Conservation (phyloP, 352 stramenopile genomes). For the Hyaloperonospora brassicae region DNA sequence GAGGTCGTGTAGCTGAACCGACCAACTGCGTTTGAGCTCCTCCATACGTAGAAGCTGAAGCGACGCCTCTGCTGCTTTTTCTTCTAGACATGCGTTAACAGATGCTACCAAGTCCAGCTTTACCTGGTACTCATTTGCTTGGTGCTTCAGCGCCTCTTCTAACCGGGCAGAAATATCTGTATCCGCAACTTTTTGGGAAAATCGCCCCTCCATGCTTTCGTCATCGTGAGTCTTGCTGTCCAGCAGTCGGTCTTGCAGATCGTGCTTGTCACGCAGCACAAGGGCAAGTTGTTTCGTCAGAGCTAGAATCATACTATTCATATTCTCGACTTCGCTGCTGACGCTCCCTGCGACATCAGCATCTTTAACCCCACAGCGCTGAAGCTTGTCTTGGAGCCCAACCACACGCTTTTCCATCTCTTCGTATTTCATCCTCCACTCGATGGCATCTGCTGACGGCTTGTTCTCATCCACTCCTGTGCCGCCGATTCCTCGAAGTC, state of each 20-base stretch:
- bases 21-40: constrained; percentile 53
- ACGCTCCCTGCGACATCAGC: constrained; percentile 5
- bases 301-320: constrained; percentile 61
- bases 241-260: constrained; percentile 43
- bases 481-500: constrained; percentile 25
- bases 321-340: constrained; percentile 38
- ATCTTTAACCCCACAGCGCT: constrained; percentile 15
- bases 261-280: constrained; percentile 70
- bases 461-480: constrained; percentile 39
- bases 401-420: constrained; percentile 56
- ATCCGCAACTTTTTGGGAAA: constrained; percentile 12
- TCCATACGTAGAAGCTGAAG: constrained; percentile 53
- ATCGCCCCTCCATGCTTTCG: constrained; percentile 11
- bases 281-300: constrained; percentile 59
- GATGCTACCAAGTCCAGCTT: constrained; percentile 33
- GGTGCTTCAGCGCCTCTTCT: constrained; percentile 35
- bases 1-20: constrained; percentile 35
- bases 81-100: constrained; percentile 31
- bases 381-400: constrained; percentile 43
- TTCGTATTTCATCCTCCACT: constrained; percentile 81
- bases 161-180: constrained; percentile 30
- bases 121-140: constrained; percentile 37
- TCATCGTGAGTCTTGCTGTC: constrained; percentile 27
- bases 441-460: constrained; percentile 62
- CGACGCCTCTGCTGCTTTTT: constrained; percentile 35